Percentiles rank a stretch among this genome's conserved stretches.
Evolutionary conservation across 169 alveolate species (phyloP).

Genomic region (Besnoitia besnoiti): DNA sequence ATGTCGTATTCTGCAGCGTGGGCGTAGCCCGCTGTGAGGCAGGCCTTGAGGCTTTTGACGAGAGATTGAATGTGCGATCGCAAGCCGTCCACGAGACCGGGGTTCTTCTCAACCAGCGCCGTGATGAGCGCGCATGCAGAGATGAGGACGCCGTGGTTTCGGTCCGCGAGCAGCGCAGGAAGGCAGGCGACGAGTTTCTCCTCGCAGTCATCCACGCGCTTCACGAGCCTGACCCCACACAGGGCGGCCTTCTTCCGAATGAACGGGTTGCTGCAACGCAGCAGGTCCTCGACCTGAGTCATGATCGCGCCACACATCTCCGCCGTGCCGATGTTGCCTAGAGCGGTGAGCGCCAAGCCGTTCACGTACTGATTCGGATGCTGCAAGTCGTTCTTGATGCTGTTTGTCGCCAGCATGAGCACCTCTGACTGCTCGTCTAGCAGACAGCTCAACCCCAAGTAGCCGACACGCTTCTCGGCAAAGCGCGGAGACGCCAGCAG

Average conservation of each 20-base stretch:
- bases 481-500: constrained; percentile 95
- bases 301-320: constrained; percentile 91
- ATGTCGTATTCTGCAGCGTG: constrained; percentile 88
- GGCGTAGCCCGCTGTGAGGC: constrained; percentile 66
- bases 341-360: constrained; percentile 97
- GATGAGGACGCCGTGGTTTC: constrained; percentile 91
- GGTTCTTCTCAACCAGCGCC: constrained; percentile 32
- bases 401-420: constrained; percentile 96
- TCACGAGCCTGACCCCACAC: constrained; percentile 81
- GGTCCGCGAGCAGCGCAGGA: constrained; percentile 91
- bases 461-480: constrained; percentile 92
- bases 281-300: constrained; percentile 88
- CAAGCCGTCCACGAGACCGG: constrained; percentile 28
- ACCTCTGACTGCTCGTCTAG: constrained; percentile 98
- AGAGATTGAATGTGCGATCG: constrained; percentile 33
- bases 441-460: constrained; percentile 95
- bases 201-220: constrained; percentile 65
- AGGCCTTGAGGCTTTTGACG: constrained; percentile 41
- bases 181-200: constrained; percentile 87
- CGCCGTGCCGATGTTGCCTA: constrained; percentile 97
- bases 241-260: constrained; percentile 96
- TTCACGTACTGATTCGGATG: constrained; percentile 91
- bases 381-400: constrained; percentile 96
- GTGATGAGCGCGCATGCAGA: constrained; percentile 59
- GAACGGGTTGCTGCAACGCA: constrained; percentile 93